phyloP scores from a whole-genome alignment of 768 basidiomycete species.

The Boletus rubroflammeus region DNA sequence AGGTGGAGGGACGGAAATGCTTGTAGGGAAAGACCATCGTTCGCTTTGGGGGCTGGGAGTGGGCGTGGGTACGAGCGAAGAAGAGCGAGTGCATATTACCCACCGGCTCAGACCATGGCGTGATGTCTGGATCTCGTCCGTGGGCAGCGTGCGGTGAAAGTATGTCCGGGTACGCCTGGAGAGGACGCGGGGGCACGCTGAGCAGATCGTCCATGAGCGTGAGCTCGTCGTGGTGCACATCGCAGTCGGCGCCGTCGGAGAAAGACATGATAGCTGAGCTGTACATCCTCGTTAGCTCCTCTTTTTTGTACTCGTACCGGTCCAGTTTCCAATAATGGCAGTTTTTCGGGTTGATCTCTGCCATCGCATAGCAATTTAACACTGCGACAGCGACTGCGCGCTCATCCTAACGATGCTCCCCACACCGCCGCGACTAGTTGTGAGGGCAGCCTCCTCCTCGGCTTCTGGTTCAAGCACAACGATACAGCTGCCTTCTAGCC shows the following conservation, averaged over 20 bases:
- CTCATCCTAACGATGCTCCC: slow-evolving; percentile 1
- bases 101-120: slow-evolving; percentile 22
- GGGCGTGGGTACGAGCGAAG: slow-evolving; percentile 7
- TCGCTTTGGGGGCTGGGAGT: slow-evolving; percentile 17
- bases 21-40: slow-evolving; percentile 28
- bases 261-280: slow-evolving; percentile 16
- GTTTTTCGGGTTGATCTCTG: slow-evolving; percentile 2
- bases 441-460: slow-evolving; percentile 36
- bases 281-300: neutral
- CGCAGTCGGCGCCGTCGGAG: neutral
- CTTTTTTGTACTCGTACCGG: slow-evolving; percentile 1
- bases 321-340: slow-evolving; percentile 9
- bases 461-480: slow-evolving; percentile 36
- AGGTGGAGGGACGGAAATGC: slow-evolving; percentile 32
- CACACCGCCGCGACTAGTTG: slow-evolving; percentile 2
- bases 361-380: slow-evolving; percentile 15
- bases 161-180: slow-evolving; percentile 13
- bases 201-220: slow-evolving; percentile 9
- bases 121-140: slow-evolving; percentile 14
- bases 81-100: neutral
- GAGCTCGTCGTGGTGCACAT: slow-evolving; percentile 10
- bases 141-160: neutral
- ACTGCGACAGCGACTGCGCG: slow-evolving; percentile 3
- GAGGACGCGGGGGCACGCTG: neutral
- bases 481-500: slow-evolving; percentile 39